Base-by-base conservation (phyloP, 177 flowering plant species). In the Vitis hybrid region DNA sequence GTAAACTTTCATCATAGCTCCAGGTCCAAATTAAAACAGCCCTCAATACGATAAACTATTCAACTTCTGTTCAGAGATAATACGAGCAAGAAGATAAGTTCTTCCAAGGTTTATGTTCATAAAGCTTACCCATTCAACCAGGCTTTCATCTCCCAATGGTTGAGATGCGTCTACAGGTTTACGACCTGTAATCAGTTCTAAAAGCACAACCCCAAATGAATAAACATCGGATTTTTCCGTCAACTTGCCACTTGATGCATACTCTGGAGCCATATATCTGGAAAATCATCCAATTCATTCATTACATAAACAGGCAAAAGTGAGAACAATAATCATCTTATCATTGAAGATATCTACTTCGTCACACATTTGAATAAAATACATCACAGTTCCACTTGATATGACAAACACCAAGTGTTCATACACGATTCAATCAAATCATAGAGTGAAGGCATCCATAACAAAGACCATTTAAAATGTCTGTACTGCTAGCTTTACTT, bases 241-340 rank as follows among this genome's bases (percentile, higher is more conserved):
- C 75, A 89, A 75, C 67, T 87, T 87, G 24, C 93, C 93, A 77
- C 90, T 87, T 60, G 93, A 83, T 60, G 90, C 93, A 75, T 89
- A 89, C 59, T 89, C 93, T 11, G 93, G 93, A 78, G 93, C 91
- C 90, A 89, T 81, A 72, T 88, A 88, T 62, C 92, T 88, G 77
- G 58, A 66, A 69, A 60, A 63, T 40, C n/a, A 56, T 62, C 66
- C 15, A 49, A 50, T 19, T 59, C 63, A 65, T 6, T 69, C 59
- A 64, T 32, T 9, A 56, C 50, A 58, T 10, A 51, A 35, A 19
- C 56, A 61, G 9, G 59, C 58, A 51, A 58, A 3, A 15, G 17
- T 54, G 56, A 54, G 56, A 6, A 54, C 17, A 6, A 54, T 17
- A 54, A 6, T 14, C 56, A 54, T 54, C 56, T 54, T 17, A 54